phyloP scores from a whole-genome alignment of 371 early-diverging fungal species.

The Apophysomyces trapeziformis region DNA sequence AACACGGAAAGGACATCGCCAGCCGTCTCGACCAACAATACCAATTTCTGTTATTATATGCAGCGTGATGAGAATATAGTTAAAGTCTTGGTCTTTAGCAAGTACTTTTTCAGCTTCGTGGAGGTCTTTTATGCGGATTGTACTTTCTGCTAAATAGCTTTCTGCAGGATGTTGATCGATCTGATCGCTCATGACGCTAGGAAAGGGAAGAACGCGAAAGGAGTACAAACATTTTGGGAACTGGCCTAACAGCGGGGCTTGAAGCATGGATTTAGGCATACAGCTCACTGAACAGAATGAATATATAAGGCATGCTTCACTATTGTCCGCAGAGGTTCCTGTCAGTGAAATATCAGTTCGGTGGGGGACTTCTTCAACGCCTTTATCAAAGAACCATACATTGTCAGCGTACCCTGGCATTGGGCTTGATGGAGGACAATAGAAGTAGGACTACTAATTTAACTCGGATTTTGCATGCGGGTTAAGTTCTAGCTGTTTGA shows the following conservation, averaged over 20 bases:
- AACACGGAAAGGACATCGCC: constrained; percentile 43
- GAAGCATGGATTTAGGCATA: neutral
- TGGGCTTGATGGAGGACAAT: no score
- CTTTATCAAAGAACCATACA: no score
- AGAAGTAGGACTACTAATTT: no score
- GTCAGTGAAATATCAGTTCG: no score
- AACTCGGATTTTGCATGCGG: no score
- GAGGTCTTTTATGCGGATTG: constrained; percentile 44
- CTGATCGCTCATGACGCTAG: neutral
- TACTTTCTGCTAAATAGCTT: constrained; percentile 39
- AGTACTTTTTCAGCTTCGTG: constrained; percentile 48
- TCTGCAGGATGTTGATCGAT: neutral
- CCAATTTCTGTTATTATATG: constrained; percentile 38
- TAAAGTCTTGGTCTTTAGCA: neutral
- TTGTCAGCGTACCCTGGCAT: no score
- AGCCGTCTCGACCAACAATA: constrained; percentile 46
- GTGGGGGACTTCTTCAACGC: no score
- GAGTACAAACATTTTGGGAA: neutral
- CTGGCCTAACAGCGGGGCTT: neutral
- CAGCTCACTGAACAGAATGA: no score
- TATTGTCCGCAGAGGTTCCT: no score
- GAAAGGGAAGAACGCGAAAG: neutral
- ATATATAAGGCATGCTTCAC: no score
- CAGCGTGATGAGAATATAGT: neutral
- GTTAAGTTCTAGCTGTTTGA: no score